phyloP scores from a whole-genome alignment of 306 rosid genomes.

The Abrus pulchellus region DNA sequence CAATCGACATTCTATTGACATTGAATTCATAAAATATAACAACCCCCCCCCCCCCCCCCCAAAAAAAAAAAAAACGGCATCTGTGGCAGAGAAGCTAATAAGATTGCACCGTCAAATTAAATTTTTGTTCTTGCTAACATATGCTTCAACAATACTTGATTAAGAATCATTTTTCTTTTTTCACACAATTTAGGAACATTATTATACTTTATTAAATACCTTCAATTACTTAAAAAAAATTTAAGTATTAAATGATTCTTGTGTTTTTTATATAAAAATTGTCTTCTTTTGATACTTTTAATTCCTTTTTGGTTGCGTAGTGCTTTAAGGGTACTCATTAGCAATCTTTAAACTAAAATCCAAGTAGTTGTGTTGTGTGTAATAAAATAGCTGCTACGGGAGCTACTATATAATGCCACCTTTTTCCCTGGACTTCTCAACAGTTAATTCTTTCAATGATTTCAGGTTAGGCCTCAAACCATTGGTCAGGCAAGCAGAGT shows the following conservation, averaged over 20 bases:
- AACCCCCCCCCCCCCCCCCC: not conserved
- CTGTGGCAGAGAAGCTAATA: not conserved
- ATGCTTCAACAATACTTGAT: not conserved
- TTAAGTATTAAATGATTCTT: not conserved
- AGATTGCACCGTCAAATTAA: not conserved
- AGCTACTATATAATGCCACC: constrained; percentile 13
- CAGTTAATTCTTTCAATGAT: constrained; percentile 27
- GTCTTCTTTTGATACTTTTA: not conserved
- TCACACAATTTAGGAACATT: not conserved
- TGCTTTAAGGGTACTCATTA: not conserved
- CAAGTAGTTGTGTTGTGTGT: not conserved
- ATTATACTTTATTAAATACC: not conserved
- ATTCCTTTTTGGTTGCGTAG: not conserved
- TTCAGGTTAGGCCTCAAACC: constrained; percentile 67
- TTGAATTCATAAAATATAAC: too few relatives aligned
- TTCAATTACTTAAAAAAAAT: not conserved
- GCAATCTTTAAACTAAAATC: not conserved
- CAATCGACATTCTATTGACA: too few relatives aligned
- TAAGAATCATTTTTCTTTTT: not conserved
- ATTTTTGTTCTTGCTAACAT: not conserved
- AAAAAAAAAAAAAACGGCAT: not conserved
- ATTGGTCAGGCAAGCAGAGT: constrained; percentile 97
- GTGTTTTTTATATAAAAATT: not conserved
- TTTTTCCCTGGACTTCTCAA: constrained; percentile 7
- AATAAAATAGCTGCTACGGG: not conserved